Conservation (phyloP, 1,139 yeast species). For the Pichia sp. region DNA sequence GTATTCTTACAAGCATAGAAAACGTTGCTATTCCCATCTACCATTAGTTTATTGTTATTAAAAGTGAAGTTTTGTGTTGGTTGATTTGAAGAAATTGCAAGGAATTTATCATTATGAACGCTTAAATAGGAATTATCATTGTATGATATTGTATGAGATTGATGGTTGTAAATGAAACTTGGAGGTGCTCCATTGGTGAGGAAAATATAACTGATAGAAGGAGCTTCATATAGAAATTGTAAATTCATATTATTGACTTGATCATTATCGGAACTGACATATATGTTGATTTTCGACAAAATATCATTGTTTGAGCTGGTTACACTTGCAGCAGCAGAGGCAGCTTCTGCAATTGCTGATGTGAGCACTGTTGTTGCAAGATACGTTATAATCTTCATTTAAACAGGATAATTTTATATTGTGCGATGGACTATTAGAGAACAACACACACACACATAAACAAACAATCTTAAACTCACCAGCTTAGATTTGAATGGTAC, state of each 20-base stretch:
- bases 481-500: too few species aligned
- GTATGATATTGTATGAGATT: neutral
- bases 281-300: conserved; percentile 12
- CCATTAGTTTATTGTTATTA: conserved; percentile 19
- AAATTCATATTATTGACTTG: conserved; percentile 23
- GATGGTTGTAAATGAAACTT: conserved; percentile 13
- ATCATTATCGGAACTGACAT: conserved; percentile 23
- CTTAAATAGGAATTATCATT: conserved; percentile 8
- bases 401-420: too few species aligned
- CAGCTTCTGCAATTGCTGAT: too few species aligned
- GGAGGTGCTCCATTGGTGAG: conserved; percentile 20
- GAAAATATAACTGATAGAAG: conserved; percentile 44
- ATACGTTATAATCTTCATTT: too few species aligned
- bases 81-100: conserved; percentile 14
- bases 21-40: conserved; percentile 19
- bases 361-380: too few species aligned
- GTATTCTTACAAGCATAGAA: conserved; percentile 27
- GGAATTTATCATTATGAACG: conserved; percentile 8
- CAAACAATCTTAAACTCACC: too few species aligned
- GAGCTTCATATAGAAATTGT: conserved; percentile 46
- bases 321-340: conserved; percentile 27
- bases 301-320: conserved; percentile 15
- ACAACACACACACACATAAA: too few species aligned
- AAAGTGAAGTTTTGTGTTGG: conserved; percentile 11
- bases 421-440: too few species aligned